A percentile compares a stretch with the other conserved stretches of the same genome.
Conservation (phyloP, 495 filamentous ascomycete species). For the Aspergillus sclerotiicarbonarius region DNA sequence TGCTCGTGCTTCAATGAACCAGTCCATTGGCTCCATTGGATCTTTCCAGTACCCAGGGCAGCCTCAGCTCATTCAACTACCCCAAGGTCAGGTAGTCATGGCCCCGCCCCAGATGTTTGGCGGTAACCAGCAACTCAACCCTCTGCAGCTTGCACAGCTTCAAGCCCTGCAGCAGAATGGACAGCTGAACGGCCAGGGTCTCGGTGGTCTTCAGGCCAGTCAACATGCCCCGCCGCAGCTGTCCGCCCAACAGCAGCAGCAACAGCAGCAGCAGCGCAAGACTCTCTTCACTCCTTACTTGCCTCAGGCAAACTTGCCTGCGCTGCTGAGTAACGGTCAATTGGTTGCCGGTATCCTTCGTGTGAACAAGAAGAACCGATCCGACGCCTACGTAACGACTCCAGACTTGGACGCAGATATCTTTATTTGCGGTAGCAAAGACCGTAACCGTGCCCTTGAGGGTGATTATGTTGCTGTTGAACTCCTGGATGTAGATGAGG, state of each 20-base stretch:
- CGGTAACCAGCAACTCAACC: conserved; percentile 80
- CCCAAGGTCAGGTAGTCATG: conserved; percentile 77
- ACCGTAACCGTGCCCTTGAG: conserved; percentile 92
- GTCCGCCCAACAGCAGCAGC: conserved; percentile 56
- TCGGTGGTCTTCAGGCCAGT: conserved; percentile 61
- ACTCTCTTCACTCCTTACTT: conserved; percentile 98
- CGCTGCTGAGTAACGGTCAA: conserved; percentile 85
- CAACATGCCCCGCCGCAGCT: conserved; percentile 71
- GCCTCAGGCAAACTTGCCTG: conserved; percentile 91
- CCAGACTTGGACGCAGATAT: conserved; percentile 96
- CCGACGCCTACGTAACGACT: conserved; percentile 95
- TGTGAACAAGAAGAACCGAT: conserved; percentile 99
- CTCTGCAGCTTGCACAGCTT: conserved; percentile 85
- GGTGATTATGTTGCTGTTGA: conserved; percentile 95
- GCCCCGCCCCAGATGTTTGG: conserved; percentile 71
- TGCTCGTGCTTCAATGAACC: conserved; percentile 75
- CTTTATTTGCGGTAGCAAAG: conserved; percentile 98
- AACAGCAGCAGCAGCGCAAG: conserved; percentile 89
- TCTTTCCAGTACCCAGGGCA: conserved; percentile 90
- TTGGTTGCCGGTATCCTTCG: conserved; percentile 94
- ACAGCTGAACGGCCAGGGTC: conserved; percentile 75
- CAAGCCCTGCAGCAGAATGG: conserved; percentile 81
- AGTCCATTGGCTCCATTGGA: conserved; percentile 81
- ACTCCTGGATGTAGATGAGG: conserved; percentile 95
- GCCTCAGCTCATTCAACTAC: conserved; percentile 83